Evolutionary conservation across 2,329 filamentous ascomycete species (phyloP).

Genomic region (Fusarium sp.): DNA sequence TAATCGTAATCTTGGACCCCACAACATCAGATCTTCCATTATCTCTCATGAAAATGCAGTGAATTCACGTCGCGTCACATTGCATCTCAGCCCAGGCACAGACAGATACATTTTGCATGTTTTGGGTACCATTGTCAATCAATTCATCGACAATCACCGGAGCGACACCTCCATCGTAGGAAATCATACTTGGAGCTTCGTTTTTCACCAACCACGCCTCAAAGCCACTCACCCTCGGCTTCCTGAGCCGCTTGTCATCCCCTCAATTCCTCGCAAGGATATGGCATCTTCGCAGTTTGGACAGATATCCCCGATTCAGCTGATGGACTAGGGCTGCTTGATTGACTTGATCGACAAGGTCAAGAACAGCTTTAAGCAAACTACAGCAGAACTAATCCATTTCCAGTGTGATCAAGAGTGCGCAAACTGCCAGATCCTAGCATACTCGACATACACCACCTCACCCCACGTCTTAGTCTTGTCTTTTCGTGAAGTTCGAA

Average conservation of each 20-base stretch:
- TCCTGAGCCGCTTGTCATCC: slow-evolving; percentile 22
- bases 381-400: slow-evolving; percentile 29
- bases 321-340: slow-evolving; percentile 23
- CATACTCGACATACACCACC: slow-evolving; percentile 30
- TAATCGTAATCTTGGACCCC: slow-evolving; percentile 17
- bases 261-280: slow-evolving; percentile 27
- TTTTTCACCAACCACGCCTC: slow-evolving; percentile 32
- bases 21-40: slow-evolving; percentile 24
- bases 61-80: slow-evolving; percentile 19
- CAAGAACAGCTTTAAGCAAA: slow-evolving; percentile 23
- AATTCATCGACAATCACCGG: slow-evolving; percentile 8
- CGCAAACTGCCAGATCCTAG: slow-evolving; percentile 40
- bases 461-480: slow-evolving; percentile 25
- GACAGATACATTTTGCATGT: slow-evolving; percentile 14
- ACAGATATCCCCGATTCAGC: slow-evolving; percentile 35
- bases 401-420: slow-evolving; percentile 41
- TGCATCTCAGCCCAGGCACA: slow-evolving; percentile 32
- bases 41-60: background rate
- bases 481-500: slow-evolving; percentile 18
- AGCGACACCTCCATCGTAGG: slow-evolving; percentile 3
- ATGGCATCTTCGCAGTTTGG: slow-evolving; percentile 22
- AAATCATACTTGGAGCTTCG: background rate
- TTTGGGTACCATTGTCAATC: background rate
- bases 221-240: slow-evolving; percentile 31
- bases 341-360: slow-evolving; percentile 3